These are phyloP conservation scores for Penicillium cosmopolitanum DNA, from an alignment of 495 filamentous ascomycete species.

Conservation along the genomic window DNA sequence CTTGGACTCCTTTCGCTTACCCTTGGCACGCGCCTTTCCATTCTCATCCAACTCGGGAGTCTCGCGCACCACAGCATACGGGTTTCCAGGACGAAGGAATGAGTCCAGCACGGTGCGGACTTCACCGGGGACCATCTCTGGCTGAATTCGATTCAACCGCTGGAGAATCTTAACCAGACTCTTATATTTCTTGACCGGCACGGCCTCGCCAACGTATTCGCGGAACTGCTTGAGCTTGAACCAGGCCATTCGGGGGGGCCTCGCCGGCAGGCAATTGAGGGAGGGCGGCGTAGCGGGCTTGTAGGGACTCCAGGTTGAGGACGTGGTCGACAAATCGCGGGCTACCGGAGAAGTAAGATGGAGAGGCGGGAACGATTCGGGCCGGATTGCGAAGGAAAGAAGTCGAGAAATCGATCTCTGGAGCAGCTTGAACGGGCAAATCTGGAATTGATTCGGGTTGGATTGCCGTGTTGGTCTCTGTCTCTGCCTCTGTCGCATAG, in stretches of 20 bases:
- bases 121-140: conserved; percentile 70
- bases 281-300: conserved; percentile 69
- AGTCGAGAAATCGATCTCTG: conserved; percentile 46
- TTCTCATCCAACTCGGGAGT: conserved; percentile 66
- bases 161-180: conserved; percentile 74
- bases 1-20: conserved; percentile 81
- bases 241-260: conserved; percentile 83
- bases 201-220: conserved; percentile 70
- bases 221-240: conserved; percentile 77
- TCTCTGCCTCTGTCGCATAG: conserved; percentile 31
- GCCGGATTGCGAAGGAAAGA: conserved; percentile 44
- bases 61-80: conserved; percentile 60
- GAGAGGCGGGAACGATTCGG: conserved; percentile 80
- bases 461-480: conserved; percentile 8
- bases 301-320: conserved; percentile 69
- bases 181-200: conserved; percentile 79
- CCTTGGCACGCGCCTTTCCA: conserved; percentile 76
- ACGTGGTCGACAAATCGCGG: conserved; percentile 85
- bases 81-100: conserved; percentile 78
- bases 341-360: conserved; percentile 89
- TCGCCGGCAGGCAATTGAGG: conserved; percentile 65
- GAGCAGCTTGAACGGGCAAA: conserved; percentile 35
- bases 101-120: conserved; percentile 63
- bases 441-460: conserved; percentile 7
- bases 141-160: conserved; percentile 84